Evolutionary conservation across 164 flowering plant species (phyloP), one percentile per base, ranked within the genome.

Genomic region (Aristolochia californica): DNA sequence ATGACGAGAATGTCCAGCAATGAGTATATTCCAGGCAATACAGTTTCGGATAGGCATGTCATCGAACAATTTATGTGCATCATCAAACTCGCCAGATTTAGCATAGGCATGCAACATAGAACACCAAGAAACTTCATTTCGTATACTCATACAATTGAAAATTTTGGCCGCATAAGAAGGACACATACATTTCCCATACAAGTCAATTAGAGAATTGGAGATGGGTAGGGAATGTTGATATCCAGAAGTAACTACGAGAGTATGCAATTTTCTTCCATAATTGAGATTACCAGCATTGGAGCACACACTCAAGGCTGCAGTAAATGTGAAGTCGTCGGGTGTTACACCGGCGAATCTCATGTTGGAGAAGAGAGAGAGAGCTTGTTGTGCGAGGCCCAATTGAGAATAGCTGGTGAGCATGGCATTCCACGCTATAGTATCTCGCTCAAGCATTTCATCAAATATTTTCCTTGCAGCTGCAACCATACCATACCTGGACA

Each of bases 81-180:
- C 45, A 26, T 65, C 63, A 45, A 84, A 72, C 53, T 65, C 59
- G 30, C 73, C 67, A 53, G 62, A 55, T 66, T 77, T 81, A 23
- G 69, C 56, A 57, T 74, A 74, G 4, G 91, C 80, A 71, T 68
- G 80, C 57, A 87, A 59, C 14, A 85, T 68, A 28, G 95, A 83
- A 54, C 95, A 81, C 89, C 91, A 87, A 0, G 91, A 77, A 0
- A 83, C 77, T 43, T 77, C 83, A 66, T 83, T 87, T 59, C 62
- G 53, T 2, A 13, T 11, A 11, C 23, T 48, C 83, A 81, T 83
- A 30, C 71, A 79, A 25, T 70, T 59, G 68, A 85, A 85, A 43
- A 83, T 73, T 67, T 52, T 70, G 5, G 55, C 23, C 0, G 91
- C 88, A 43, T 70, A 27, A 22, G 17, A 47, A 24, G 83, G 72